Evolutionary conservation across 768 basidiomycete genomes (phyloP), one percentile per base, ranked within the genome.

Genomic region (Postia placenta): DNA sequence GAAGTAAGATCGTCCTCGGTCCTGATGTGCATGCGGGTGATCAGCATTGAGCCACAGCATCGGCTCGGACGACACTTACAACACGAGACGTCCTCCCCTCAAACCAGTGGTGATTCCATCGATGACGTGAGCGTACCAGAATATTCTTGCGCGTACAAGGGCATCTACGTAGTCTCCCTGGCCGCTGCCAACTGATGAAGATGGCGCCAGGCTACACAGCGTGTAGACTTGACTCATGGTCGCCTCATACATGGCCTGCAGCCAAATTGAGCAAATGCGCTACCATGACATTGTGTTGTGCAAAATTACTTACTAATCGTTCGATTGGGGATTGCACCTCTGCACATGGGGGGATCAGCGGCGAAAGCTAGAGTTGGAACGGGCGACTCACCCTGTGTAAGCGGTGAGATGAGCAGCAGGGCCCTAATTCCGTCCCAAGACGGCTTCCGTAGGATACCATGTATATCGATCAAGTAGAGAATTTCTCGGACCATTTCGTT

Each of bases 51-150:
- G 30, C 15, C 7, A 7, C 30, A 33, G 7, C 7, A 7, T 33
- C 9, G 30, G 30, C 7, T 15, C 30, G 7, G 9, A 33, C 30
- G 42, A 26, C 30, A 55, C 88, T 58, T 69, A 91, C 90, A 95
- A 67, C 40, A 85, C 71, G 41, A 95, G 74, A 33, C 90, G 83
- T 2, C 90, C 85, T n/a, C 93, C 93, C 43, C 83, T 76, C 50
- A 94, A 74, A 19, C 85, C 93, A 7, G 80, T 87, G 1, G 81
- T 80, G 19, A 93, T 76, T 24, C 90, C 88, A 66, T 95, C 93
- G 51, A 89, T 83, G 22, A 86, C 79, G 54, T 92, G 80, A 5
- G 87, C 81, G 58, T 92, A 95, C 88, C 91, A 95, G 63, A 91
- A 94, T 26, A 94, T 74, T 25, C 92, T 75, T 2, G 88, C 83